These are phyloP conservation scores for Entoloma clypeatum DNA, from an alignment of 1,284 basidiomycete genomes.

Conservation along the genomic window DNA sequence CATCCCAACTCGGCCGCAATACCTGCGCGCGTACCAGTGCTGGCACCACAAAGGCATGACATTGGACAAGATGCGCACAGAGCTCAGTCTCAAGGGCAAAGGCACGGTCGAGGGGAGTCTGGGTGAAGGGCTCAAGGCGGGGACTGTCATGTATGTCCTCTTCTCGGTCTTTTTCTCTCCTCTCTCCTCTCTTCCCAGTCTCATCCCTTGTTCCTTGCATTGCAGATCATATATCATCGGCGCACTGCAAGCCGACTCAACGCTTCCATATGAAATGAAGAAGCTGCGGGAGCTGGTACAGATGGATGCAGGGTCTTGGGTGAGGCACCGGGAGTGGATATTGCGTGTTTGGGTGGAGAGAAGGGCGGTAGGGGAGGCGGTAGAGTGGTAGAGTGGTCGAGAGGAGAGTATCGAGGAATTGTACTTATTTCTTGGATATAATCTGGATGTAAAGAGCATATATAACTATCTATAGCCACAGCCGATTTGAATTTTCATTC, in stretches of 20 bases:
- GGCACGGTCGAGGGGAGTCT: conserved; percentile 10
- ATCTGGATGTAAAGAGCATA: no score
- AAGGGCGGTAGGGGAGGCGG: conserved; percentile 1
- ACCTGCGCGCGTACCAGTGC: conserved; percentile 52
- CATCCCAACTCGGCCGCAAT: conserved; percentile 41
- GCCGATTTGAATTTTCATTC: no score
- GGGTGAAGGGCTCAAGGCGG: conserved; percentile 43
- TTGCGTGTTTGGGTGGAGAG: conserved; percentile 10
- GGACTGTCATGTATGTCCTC: conserved; percentile 53
- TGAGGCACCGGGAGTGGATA: conserved; percentile 27
- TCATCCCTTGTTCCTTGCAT: no score
- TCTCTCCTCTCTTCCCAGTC: neutral
- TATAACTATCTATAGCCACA: no score
- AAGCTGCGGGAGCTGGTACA: conserved; percentile 26
- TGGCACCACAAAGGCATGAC: conserved; percentile 46
- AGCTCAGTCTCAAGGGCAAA: conserved; percentile 32
- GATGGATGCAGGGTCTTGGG: conserved; percentile 30
- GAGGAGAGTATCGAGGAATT: no score
- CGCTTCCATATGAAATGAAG: conserved; percentile 25
- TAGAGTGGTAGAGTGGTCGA: no score
- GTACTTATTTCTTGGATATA: no score
- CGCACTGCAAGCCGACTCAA: conserved; percentile 26
- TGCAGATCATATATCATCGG: conserved; percentile 28
- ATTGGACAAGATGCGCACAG: conserved; percentile 46
- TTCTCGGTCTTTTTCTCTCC: neutral